A percentile compares a stretch with the other conserved stretches of the same genome.
Evolutionary conservation across 257 asterid genomes (phyloP).

Genomic region (Nicotiana benthamiana): DNA sequence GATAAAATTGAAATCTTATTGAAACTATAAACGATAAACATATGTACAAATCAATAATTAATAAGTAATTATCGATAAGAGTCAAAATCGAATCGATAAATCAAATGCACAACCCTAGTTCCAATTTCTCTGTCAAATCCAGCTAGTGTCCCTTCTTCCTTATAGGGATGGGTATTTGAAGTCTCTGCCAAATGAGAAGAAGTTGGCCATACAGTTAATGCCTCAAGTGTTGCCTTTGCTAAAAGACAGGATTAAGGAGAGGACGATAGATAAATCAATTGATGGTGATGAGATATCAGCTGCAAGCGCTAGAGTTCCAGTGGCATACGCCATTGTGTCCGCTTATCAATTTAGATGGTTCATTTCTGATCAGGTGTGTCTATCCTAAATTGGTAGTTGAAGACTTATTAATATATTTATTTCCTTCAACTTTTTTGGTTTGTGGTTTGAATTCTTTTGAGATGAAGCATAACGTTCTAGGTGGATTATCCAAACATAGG

Average conservation of each 20-base stretch:
- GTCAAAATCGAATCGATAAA: too few species aligned
- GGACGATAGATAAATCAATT: conserved; percentile 57
- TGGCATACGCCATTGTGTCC: conserved; percentile 69
- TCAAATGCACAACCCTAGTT: too few species aligned
- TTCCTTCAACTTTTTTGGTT: not conserved
- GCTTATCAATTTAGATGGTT: conserved; percentile 84
- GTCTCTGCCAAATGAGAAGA: conserved; percentile 41
- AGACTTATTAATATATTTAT: not conserved
- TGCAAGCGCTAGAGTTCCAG: conserved; percentile 75
- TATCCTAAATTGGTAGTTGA: not conserved
- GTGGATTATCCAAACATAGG: conserved; percentile 66
- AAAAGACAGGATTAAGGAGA: conserved; percentile 60
- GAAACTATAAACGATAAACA: too few species aligned
- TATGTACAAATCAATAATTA: too few species aligned
- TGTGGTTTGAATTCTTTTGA: not conserved
- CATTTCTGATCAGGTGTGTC: conserved; percentile 56
- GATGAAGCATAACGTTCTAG: conserved; percentile 17
- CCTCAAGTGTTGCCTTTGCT: conserved; percentile 51
- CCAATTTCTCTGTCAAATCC: too few species aligned
- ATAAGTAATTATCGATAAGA: too few species aligned
- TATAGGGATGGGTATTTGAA: conserved; percentile 37
- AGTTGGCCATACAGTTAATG: conserved; percentile 51
- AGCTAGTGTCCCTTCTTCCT: too few species aligned
- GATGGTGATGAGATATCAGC: conserved; percentile 59
- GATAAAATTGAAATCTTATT: too few species aligned